Base-by-base conservation (phyloP, 371 early-diverging fungal genomes). In the Apophysomyces trapeziformis region DNA sequence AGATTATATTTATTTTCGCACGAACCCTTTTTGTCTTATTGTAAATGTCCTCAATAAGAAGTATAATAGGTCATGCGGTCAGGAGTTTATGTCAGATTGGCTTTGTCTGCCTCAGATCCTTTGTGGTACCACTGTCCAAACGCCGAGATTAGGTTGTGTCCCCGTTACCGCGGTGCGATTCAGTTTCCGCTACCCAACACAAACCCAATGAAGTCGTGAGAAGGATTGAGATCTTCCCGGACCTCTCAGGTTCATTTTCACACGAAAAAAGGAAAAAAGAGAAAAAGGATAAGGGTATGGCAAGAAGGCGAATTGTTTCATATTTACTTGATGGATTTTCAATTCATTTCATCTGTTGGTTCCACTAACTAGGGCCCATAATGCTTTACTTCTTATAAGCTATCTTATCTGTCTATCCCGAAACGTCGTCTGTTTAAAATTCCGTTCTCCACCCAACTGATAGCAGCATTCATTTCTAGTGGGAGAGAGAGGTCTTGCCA, bases 141-240 rank as follows among this genome's bases (percentile, higher is more conserved):
- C 54, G 21, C 54, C 54, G 54, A 50, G 54, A 50, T 50, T 50
- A 50, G 54, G 54, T 50, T 50, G n/a, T n/a, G 16, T n/a, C n/a
- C 16, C 54, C 54, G 54, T 50, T 26, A 16, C 21, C 54, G 1
- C 7, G 18, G 21, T 21, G 9, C 21, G 16, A 21, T 50, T 21
- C 11, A 21, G 2, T 21, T 21, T 7, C 54, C 54, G 47, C 21
- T 50, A 21, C 18, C 21, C 54, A 21, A 50, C 54, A 50, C 54
- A 50, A 21, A 50, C 54, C 54, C 54, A 50, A 50, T 50, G 21
- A 50, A 50, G 7, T 50, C 54, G 54, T 50, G 54, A 50, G 54
- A 50, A 50, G 54, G 16, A 9, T 26, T 21, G 54, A 0, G 54
- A 50, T 41, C 41, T 41, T 13, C 13, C 41, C 8, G 41, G 16